phyloP scores from a whole-genome alignment of 768 basidiomycete genomes.

The Leccinum rimulosum region DNA sequence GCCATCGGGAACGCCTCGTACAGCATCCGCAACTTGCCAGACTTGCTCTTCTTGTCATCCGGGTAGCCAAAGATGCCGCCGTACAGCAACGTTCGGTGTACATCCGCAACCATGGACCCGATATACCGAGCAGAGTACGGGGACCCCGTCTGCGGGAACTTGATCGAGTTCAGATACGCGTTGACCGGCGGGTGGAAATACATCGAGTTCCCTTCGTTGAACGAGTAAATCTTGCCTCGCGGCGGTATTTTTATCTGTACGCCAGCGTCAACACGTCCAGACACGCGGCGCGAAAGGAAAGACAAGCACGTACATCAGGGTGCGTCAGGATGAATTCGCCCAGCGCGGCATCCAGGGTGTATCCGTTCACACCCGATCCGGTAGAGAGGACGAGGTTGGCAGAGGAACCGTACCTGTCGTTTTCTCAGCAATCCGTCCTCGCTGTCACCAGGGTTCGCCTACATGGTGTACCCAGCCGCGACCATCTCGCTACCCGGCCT shows the following conservation, averaged over 20 bases:
- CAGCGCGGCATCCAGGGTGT: slow-evolving; percentile 91
- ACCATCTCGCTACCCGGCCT: slow-evolving; percentile 96
- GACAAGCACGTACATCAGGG: slow-evolving; percentile 65
- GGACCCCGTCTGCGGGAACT: slow-evolving; percentile 72
- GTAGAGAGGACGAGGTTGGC: slow-evolving; percentile 95
- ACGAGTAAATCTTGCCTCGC: slow-evolving; percentile 98
- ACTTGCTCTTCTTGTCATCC: slow-evolving; percentile 96
- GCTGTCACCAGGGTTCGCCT: slow-evolving; percentile 27
- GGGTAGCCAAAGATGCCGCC: slow-evolving; percentile 99
- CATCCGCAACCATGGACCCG: slow-evolving; percentile 99
- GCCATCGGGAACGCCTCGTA: slow-evolving; percentile 99
- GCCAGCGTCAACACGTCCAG: slow-evolving; percentile 2
- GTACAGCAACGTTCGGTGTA: slow-evolving; percentile 93
- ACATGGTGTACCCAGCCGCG: slow-evolving; percentile 97
- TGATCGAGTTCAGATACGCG: slow-evolving; percentile 87
- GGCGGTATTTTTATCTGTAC: slow-evolving; percentile 84
- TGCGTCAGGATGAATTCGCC: slow-evolving; percentile 99
- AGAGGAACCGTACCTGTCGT: slow-evolving; percentile 81
- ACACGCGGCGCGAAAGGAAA: slow-evolving; percentile 4
- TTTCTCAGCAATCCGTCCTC: slow-evolving; percentile 10
- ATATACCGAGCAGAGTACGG: slow-evolving; percentile 94
- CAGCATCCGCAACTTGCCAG: slow-evolving; percentile 88
- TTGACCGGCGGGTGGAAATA: slow-evolving; percentile 85
- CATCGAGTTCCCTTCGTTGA: slow-evolving; percentile 98
- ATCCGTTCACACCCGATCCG: slow-evolving; percentile 95